phyloP scores from a whole-genome alignment of 1,284 basidiomycete genomes.

The Somion occarium region DNA sequence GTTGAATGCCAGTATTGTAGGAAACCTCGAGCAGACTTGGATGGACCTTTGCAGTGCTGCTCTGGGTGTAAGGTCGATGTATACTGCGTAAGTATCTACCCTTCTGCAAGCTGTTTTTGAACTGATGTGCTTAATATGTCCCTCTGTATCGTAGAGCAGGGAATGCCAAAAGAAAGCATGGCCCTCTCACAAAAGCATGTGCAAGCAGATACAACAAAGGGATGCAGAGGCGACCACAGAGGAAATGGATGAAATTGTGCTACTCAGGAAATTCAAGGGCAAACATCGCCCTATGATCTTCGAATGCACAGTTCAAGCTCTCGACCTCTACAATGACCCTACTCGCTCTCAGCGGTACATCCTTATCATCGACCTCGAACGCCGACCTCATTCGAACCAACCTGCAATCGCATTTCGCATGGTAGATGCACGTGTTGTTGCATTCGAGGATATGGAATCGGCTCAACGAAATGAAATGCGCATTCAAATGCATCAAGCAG shows the following conservation, averaged over 20 bases:
- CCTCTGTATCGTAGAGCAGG: conserved; percentile 1
- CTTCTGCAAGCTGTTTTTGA: too few relatives aligned
- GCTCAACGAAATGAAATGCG: conserved; percentile 18
- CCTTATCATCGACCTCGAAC: conserved; percentile 15
- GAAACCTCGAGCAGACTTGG: background rate
- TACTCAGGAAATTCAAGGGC: conserved; percentile 18
- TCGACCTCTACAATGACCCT: conserved; percentile 13
- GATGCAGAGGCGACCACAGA: conserved; percentile 2
- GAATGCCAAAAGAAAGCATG: conserved; percentile 7
- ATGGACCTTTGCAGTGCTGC: background rate
- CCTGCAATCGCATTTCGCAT: conserved; percentile 18
- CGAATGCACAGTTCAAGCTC: conserved; percentile 15
- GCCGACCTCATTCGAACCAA: conserved; percentile 11
- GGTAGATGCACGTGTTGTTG: conserved; percentile 16
- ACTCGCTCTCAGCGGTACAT: conserved; percentile 14
- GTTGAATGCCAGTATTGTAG: too few relatives aligned
- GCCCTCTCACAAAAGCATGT: conserved; percentile 2
- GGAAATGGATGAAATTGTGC: conserved; percentile 8
- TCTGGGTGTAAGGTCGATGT: background rate
- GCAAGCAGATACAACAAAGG: conserved; percentile 14
- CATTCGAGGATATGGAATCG: conserved; percentile 12
- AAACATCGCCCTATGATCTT: conserved; percentile 20
- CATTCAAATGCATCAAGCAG: conserved; percentile 15
- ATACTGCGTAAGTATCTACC: background rate
- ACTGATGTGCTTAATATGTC: too few relatives aligned